Percentiles rank a stretch among this genome's conserved stretches.
phyloP scores from a whole-genome alignment of 78 protist species.

The Parvularia atlantis region DNA sequence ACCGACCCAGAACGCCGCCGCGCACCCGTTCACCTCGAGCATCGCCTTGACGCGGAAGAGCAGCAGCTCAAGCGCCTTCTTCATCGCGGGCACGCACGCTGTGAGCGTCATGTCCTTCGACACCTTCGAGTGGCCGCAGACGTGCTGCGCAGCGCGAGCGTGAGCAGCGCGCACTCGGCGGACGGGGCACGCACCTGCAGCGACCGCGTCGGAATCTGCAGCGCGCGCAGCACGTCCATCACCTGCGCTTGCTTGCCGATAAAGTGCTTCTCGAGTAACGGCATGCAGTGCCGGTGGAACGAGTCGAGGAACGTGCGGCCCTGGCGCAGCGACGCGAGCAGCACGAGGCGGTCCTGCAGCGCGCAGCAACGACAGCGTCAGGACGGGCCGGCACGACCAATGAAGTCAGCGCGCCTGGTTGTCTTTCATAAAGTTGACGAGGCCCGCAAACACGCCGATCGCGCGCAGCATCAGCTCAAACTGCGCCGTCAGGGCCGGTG shows the following conservation, averaged over 20 bases:
- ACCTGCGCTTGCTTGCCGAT: not conserved
- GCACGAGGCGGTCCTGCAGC: not conserved
- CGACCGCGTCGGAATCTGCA: not conserved
- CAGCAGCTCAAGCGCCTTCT: not conserved
- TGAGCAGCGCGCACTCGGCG: too few species aligned
- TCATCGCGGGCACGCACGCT: not conserved
- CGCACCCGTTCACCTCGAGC: not conserved
- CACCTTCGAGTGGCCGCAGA: not conserved
- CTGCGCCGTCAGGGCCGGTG: too few species aligned
- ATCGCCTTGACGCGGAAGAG: constrained; percentile 2
- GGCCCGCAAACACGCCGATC: not conserved
- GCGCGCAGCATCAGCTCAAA: too few species aligned
- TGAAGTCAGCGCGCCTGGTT: too few species aligned
- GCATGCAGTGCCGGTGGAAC: not conserved
- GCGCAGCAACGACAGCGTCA: too few species aligned
- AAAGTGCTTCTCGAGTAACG: not conserved
- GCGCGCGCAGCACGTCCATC: not conserved
- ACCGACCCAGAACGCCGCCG: not conserved
- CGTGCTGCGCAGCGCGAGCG: too few species aligned
- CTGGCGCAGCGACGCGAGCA: not conserved
- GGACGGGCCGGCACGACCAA: too few species aligned
- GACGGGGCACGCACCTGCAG: not conserved
- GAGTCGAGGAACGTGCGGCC: not conserved
- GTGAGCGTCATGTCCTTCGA: not conserved
- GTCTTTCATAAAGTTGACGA: not conserved